Conservation (phyloP, 75 land plant species). For the Sequoiadendron giganteum region DNA sequence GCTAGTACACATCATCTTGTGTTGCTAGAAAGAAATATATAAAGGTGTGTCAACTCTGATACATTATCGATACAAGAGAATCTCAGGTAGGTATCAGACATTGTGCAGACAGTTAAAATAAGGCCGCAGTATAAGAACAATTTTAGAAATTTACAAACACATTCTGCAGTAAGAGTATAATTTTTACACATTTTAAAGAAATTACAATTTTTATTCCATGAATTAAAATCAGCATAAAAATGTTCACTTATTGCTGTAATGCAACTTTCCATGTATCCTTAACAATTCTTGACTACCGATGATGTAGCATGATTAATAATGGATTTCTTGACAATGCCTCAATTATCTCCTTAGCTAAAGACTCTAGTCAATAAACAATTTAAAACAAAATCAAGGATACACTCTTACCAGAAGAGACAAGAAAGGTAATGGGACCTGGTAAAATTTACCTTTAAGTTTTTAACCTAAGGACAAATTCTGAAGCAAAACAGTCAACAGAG, state of each 20-base stretch:
- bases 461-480: neutral
- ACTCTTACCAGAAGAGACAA: neutral
- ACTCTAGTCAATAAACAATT: neutral
- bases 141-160: too few relatives aligned
- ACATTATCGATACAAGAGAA: neutral
- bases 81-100: neutral
- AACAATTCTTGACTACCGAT: neutral
- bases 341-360: neutral
- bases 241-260: neutral
- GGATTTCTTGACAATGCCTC: neutral
- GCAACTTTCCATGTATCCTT: neutral
- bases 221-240: neutral
- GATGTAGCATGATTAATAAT: neutral
- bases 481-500: neutral
- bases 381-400: neutral
- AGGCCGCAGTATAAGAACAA: too few relatives aligned
- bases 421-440: neutral
- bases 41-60: neutral
- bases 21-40: neutral
- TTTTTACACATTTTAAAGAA: too few relatives aligned
- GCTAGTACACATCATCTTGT: neutral
- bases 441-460: neutral
- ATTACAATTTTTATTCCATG: neutral
- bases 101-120: too few relatives aligned
- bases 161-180: too few relatives aligned